These are phyloP conservation scores for Lactarius sanguifluus DNA, from an alignment of 768 basidiomycete species.

Conservation along the genomic window DNA sequence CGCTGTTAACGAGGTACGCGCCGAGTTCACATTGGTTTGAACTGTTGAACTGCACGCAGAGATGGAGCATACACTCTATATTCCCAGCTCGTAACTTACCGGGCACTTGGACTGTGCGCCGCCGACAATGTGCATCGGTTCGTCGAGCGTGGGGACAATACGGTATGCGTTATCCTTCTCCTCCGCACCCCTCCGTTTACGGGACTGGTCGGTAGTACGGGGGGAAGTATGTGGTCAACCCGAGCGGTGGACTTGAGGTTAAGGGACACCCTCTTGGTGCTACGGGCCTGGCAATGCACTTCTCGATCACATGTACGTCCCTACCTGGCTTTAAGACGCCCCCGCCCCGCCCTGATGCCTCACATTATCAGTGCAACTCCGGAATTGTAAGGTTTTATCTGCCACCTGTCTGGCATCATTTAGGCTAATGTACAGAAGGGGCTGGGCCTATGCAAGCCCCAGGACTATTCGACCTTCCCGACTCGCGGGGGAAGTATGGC, in stretches of 20 bases:
- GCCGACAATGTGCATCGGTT: conserved; percentile 68
- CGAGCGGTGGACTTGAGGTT: conserved; percentile 81
- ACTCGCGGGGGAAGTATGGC: conserved; percentile 71
- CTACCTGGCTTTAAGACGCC: no score
- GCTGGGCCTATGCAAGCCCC: conserved; percentile 83
- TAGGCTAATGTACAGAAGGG: conserved; percentile 45
- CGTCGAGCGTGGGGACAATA: conserved; percentile 76
- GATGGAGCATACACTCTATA: not conserved
- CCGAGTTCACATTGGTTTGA: not conserved
- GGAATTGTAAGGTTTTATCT: conserved; percentile 49
- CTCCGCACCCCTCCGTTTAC: not conserved
- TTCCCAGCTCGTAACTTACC: conserved; percentile 76
- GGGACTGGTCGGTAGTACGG: conserved; percentile 56
- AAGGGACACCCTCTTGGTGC: conserved; percentile 87
- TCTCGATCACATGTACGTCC: conserved; percentile 72
- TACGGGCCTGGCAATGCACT: conserved; percentile 84
- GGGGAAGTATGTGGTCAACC: conserved; percentile 82
- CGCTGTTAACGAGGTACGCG: conserved; percentile 68
- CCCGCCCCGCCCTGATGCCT: no score
- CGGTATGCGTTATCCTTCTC: conserved; percentile 44
- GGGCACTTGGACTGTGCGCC: conserved; percentile 72
- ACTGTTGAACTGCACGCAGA: no score
- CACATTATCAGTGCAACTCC: conserved; percentile 60
- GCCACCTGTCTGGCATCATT: not conserved
- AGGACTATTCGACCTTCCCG: conserved; percentile 59